Evolutionary conservation across 2,329 filamentous ascomycete genomes (phyloP), one percentile per base, ranked within the genome.

Genomic region (Hirsutella rhossiliensis): DNA sequence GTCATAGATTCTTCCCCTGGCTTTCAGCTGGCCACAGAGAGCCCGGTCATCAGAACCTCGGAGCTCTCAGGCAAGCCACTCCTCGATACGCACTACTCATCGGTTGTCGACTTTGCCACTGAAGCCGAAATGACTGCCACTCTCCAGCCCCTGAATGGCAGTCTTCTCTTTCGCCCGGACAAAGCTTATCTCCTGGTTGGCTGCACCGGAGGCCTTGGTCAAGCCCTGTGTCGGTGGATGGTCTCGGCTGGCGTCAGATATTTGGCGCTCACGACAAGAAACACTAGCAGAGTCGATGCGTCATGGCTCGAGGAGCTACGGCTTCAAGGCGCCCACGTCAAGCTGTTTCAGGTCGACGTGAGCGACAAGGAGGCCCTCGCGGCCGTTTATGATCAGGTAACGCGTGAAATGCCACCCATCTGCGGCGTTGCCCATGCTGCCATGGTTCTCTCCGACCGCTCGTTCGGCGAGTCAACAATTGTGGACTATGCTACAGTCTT

Each of bases 341-440:
- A 41, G 11, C 42, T 45, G 2, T 41, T 52, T 15, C 4, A 44
- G 19, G 17, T 41, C 19, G 49, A 52, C 27, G 38, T 52, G 9
- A 45, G 42, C 4, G 38, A 50, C 37, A 41, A 41, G n/a, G 36
- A 48, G 7, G 32, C 42, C 4, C 12, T 51, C 4, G 8, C 11
- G 8, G 12, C 11, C 1, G 45, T 51, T 20, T 40, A 52, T 18
- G 38, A 45, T 4, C 27, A 43, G 0, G 54, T 63, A 6, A 39
- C n/a, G 2, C 30, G 20, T 9, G 52, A 49, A 1, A 50, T 59
- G 45, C 62, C 62, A 0, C 56, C 58, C 0, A 61, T 73, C 27
- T 59, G 50, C 0, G 70, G 70, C 15, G 63, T 71, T 1, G 58
- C 56, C 1, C 59, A 71, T 32, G 69, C 59, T 1, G 67, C 69